Evolutionary conservation across 306 rosid species (phyloP), one percentile per base, ranked within the genome.

Genomic region (Abrus pulchellus): DNA sequence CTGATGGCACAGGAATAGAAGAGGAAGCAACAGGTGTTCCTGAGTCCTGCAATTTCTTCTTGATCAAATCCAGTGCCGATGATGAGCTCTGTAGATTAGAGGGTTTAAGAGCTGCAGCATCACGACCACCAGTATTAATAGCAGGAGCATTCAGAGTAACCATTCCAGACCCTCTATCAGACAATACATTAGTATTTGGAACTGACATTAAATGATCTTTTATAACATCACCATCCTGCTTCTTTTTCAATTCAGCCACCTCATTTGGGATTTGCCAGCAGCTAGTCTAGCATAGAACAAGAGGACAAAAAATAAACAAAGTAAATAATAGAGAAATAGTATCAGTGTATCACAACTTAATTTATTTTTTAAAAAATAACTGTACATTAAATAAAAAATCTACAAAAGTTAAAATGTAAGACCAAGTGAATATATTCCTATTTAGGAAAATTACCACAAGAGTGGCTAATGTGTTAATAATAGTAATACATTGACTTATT

Each of bases 181-280:
- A 80, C 80, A 78, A 78, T 73, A 81, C 80, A 89, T 83, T 88
- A 82, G 85, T 72, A 80, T 82, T 92, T 84, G 90, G 86, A 83
- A 86, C 84, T 49, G 90, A 78, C 79, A 54, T 53, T 76, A 86
- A 69, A 80, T 77, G 81, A 82, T 91, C 97, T 85, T 89, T 90
- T 41, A 88, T 52, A 67, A 82, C 79, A 67, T 90, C 97, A 78
- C 64, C 83, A 69, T 93, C 93, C 83, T 90, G 98, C 85, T 88
- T 92, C 87, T 91, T 90, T 78, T 90, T 91, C 84, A 89, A 85
- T 82, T 91, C 99, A 57, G 94, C 77, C 87, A 95, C 98, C 86
- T 95, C 99, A 79, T 79, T 88, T 72, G 99, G 99, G 83, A 95
- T 92, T 88, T 95, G 96, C 99, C 99, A 95, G 90, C 98, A 89